Evolutionary conservation across 1,284 basidiomycete species (phyloP).

Genomic region (Ustilago cynodontis): DNA sequence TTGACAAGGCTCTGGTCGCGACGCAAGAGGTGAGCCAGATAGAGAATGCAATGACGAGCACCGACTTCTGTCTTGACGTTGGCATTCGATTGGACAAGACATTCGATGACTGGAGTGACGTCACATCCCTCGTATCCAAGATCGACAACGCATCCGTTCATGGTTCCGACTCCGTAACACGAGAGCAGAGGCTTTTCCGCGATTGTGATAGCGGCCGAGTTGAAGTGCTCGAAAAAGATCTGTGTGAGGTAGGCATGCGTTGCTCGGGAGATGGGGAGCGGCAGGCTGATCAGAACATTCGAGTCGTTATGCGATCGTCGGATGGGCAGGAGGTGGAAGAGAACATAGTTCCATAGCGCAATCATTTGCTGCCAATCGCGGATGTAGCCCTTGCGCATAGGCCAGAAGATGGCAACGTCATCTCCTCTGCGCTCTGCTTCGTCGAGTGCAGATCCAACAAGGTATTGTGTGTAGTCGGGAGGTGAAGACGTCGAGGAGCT

Average conservation of each 20-base stretch:
- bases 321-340: conserved; percentile 82
- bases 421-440: conserved; percentile 81
- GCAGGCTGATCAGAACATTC: conserved; percentile 81
- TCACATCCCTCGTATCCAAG: conserved; percentile 83
- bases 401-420: conserved; percentile 82
- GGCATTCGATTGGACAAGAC: conserved; percentile 71
- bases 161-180: conserved; percentile 82
- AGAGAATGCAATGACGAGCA: conserved; percentile 61
- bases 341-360: conserved; percentile 87
- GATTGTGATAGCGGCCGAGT: conserved; percentile 85
- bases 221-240: conserved; percentile 95
- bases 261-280: conserved; percentile 79
- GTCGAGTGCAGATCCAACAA: conserved; percentile 84
- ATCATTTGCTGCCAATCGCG: conserved; percentile 90
- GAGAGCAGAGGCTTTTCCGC: conserved; percentile 87
- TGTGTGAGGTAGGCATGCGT: conserved; percentile 83
- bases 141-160: conserved; percentile 86
- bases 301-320: conserved; percentile 88
- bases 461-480: conserved; percentile 74
- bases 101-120: conserved; percentile 84
- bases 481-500: conserved; percentile 25
- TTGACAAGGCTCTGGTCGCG: conserved; percentile 59
- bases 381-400: conserved; percentile 82
- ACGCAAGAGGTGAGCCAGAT: conserved; percentile 62
- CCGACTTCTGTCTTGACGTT: conserved; percentile 59